Percentiles rank a stretch among this genome's conserved stretches.
Conservation (phyloP, 805 yeast species). For the Saturnispora zaruensis region DNA sequence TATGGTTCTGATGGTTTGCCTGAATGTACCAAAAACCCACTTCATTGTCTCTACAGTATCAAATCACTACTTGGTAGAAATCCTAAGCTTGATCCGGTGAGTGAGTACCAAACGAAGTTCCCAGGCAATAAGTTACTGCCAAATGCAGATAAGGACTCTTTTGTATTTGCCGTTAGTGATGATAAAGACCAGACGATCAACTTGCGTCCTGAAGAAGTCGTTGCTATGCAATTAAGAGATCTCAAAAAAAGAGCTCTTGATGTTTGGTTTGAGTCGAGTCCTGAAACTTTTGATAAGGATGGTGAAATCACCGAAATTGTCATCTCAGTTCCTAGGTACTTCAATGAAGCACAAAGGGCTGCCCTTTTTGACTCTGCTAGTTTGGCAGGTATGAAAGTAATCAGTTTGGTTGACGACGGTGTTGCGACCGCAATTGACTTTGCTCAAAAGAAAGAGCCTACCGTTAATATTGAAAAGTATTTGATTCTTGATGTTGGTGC, state of each 20-base stretch:
- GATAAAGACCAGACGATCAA: constrained; percentile 27
- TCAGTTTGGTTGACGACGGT: constrained; percentile 79
- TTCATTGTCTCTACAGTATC: constrained; percentile 52
- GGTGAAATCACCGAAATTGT: constrained; percentile 56
- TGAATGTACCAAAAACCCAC: constrained; percentile 66
- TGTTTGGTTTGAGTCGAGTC: constrained; percentile 46
- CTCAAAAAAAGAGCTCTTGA: constrained; percentile 55
- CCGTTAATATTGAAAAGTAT: constrained; percentile 38
- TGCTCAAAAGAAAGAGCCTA: constrained; percentile 43
- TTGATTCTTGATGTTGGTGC: constrained; percentile 88
- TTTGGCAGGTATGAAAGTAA: constrained; percentile 56
- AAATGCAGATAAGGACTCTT: constrained; percentile 36
- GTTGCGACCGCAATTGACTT: constrained; percentile 83
- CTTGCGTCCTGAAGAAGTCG: constrained; percentile 61
- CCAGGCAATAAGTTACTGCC: constrained; percentile 49
- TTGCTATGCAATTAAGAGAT: constrained; percentile 75
- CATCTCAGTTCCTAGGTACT: constrained; percentile 70
- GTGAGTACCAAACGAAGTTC: constrained; percentile 42
- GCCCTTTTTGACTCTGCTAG: constrained; percentile 67
- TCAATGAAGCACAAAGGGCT: constrained; percentile 52
- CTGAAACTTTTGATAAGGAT: constrained; percentile 31
- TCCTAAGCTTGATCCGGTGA: constrained; percentile 37
- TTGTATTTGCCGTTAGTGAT: constrained; percentile 34
- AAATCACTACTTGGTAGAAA: constrained; percentile 67
- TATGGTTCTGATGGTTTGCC: constrained; percentile 73